Evolutionary conservation across 2,329 filamentous ascomycete species (phyloP).

Genomic region (Neofusicoccum laricinum): DNA sequence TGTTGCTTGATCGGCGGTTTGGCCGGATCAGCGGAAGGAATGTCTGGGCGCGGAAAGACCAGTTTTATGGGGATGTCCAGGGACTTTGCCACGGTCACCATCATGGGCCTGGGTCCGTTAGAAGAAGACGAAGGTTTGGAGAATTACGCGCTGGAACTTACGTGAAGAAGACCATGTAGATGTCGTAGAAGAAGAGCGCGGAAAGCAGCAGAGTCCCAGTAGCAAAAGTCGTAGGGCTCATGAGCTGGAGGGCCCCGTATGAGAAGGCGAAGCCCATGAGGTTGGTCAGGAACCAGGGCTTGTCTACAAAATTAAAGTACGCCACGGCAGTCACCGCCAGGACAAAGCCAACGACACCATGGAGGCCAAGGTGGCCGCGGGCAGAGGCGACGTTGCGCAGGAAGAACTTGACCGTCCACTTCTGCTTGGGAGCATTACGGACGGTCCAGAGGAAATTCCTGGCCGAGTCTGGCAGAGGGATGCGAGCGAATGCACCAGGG

Average conservation of each 20-base stretch:
- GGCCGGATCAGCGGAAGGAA: slow-evolving; percentile 42
- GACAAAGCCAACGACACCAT: slow-evolving; percentile 56
- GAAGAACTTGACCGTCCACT: slow-evolving; percentile 51
- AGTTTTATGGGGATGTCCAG: slow-evolving; percentile 93
- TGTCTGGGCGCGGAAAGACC: slow-evolving; percentile 67
- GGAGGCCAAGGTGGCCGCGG: slow-evolving; percentile 52
- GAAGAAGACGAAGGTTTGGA: neutral
- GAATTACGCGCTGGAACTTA: slow-evolving; percentile 41
- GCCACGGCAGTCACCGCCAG: slow-evolving; percentile 54
- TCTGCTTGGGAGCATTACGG: slow-evolving; percentile 48
- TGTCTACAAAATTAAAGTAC: slow-evolving; percentile 63
- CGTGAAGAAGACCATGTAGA: slow-evolving; percentile 88
- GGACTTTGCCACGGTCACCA: slow-evolving; percentile 83
- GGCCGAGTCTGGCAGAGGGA: slow-evolving; percentile 43
- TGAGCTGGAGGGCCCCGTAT: slow-evolving; percentile 75
- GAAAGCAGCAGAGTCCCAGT: slow-evolving; percentile 75
- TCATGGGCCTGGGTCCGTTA: slow-evolving; percentile 56
- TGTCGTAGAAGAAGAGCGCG: slow-evolving; percentile 90
- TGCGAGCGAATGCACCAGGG: slow-evolving; percentile 47
- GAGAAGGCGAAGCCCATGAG: slow-evolving; percentile 83
- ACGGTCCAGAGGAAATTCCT: slow-evolving; percentile 46
- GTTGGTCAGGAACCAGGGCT: slow-evolving; percentile 75
- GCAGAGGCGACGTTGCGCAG: slow-evolving; percentile 51
- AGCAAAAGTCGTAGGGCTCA: slow-evolving; percentile 84
- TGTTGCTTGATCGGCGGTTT: slow-evolving; percentile 33